Percentiles rank a stretch among this genome's conserved stretches.
Conservation (phyloP, 164 flowering plant species). For the Taxillus chinensis region DNA sequence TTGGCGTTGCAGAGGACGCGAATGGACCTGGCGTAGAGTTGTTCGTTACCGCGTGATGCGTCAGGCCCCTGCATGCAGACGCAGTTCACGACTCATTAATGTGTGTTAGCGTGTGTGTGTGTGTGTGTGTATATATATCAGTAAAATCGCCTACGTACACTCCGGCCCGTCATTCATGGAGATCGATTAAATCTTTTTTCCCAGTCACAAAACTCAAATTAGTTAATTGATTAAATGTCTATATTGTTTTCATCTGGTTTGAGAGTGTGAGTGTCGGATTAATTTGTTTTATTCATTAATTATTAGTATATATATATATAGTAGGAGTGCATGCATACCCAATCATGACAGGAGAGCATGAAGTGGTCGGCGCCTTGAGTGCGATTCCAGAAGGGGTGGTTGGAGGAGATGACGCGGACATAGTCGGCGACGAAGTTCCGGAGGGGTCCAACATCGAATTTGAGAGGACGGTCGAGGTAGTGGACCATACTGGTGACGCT, state of each 20-base stretch:
- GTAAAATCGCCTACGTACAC: background rate
- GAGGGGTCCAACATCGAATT: slow-evolving; percentile 25
- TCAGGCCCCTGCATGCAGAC: slow-evolving; percentile 42
- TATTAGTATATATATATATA: too few relatives aligned
- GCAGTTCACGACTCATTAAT: too few relatives aligned
- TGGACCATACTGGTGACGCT: slow-evolving; percentile 52
- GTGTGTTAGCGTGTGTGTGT: background rate
- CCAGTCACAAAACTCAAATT: too few relatives aligned
- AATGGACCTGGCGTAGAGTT: slow-evolving; percentile 58
- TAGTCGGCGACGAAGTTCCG: slow-evolving; percentile 38
- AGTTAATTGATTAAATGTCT: too few relatives aligned
- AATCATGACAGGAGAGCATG: slow-evolving; percentile 86
- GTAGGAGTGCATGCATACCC: slow-evolving; percentile 34
- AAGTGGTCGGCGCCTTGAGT: slow-evolving; percentile 72
- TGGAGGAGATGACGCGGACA: slow-evolving; percentile 38
- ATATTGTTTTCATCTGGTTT: too few relatives aligned
- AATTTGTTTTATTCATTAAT: too few relatives aligned
- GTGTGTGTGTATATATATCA: background rate
- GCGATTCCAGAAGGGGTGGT: slow-evolving; percentile 71
- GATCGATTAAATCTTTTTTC: too few relatives aligned
- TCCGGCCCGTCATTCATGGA: too few relatives aligned
- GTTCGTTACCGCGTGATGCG: slow-evolving; percentile 30
- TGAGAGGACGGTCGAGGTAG: slow-evolving; percentile 32
- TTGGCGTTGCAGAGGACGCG: slow-evolving; percentile 82
- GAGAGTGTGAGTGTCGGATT: too few relatives aligned